phyloP scores from a whole-genome alignment of 768 basidiomycete species.

The Sarcodon aspratus region DNA sequence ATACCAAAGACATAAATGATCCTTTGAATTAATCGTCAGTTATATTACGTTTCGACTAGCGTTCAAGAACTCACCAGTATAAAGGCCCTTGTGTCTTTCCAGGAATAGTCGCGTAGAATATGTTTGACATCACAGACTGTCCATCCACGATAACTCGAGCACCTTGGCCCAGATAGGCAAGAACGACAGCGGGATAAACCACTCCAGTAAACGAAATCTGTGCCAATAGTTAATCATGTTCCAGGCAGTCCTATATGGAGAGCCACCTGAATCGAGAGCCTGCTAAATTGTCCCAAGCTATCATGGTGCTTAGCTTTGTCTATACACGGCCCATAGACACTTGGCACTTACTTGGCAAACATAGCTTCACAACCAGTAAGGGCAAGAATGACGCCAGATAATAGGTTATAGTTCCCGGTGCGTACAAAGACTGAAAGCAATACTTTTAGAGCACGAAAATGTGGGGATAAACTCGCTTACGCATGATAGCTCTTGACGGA shows the following conservation, averaged over 20 bases:
- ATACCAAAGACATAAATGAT: slow-evolving; percentile 53
- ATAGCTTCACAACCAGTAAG: slow-evolving; percentile 64
- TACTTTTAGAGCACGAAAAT: background rate
- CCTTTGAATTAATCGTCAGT: slow-evolving; percentile 20
- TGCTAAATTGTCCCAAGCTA: slow-evolving; percentile 62
- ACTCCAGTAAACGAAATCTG: slow-evolving; percentile 40
- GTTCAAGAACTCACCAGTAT: slow-evolving; percentile 36
- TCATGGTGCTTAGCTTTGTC: background rate
- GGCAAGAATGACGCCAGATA: slow-evolving; percentile 53
- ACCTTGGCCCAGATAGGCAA: slow-evolving; percentile 67
- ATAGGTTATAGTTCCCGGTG: slow-evolving; percentile 45
- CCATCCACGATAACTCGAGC: slow-evolving; percentile 45
- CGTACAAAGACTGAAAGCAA: slow-evolving; percentile 40
- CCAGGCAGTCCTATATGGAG: background rate
- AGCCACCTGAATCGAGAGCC: slow-evolving; percentile 39
- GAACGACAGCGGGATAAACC: slow-evolving; percentile 47
- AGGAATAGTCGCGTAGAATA: slow-evolving; percentile 60
- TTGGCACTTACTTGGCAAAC: slow-evolving; percentile 44
- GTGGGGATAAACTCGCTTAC: slow-evolving; percentile 21
- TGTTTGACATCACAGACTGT: slow-evolving; percentile 33
- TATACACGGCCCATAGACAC: background rate
- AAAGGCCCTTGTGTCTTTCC: slow-evolving; percentile 38
- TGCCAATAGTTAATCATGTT: background rate
- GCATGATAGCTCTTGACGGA: slow-evolving; percentile 51
- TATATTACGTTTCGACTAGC: background rate